Evolutionary conservation across 2,329 filamentous ascomycete species (phyloP), one percentile per base, ranked within the genome.

Genomic region (Fusarium pseudocircinatum): DNA sequence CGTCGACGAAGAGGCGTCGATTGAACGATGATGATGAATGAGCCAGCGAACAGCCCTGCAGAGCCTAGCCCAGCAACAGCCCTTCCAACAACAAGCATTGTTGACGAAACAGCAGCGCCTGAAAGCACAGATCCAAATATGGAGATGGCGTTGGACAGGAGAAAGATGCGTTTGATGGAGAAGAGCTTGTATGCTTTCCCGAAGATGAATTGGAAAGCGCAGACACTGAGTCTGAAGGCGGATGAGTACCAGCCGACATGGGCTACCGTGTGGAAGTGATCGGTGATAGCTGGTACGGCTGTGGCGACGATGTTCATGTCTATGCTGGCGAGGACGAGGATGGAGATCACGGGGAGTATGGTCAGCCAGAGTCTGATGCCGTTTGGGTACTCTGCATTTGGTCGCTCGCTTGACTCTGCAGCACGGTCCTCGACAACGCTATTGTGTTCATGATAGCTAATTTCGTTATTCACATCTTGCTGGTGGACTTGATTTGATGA

Each of bases 121-220:
- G 85, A 87, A 7, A 88, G 77, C 1, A 87, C 56, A 2, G 82
- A 84, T 1, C 86, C 86, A 0, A 82, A 54, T 43, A 86, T 83
- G n/a, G 86, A 87, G 7, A 85, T 75, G 1, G 75, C 46, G 2
- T 86, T 77, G 1, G 84, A 79, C 2, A 75, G 62, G 1, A 87
- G 75, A 53, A 84, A 87, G 1, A 82, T 79, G 42, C 78, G 81
- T 1, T 73, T 73, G 6, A 62, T 36, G 0, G 70, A 68, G 20
- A 73, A 73, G 0, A 73, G 20, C 7, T 42, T 64, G 46, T 73
- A 73, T 14, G 67, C 59, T 36, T 70, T 73, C 3, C 71, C 71
- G 2, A 70, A 73, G 9, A 73, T 30, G 22, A 73, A 73, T 4
- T 73, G 71, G 63, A 86, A 86, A 36, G 85, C 78, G 37, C 82